Base-by-base conservation (phyloP, 495 filamentous ascomycete genomes). In the Penicillium soppii region DNA sequence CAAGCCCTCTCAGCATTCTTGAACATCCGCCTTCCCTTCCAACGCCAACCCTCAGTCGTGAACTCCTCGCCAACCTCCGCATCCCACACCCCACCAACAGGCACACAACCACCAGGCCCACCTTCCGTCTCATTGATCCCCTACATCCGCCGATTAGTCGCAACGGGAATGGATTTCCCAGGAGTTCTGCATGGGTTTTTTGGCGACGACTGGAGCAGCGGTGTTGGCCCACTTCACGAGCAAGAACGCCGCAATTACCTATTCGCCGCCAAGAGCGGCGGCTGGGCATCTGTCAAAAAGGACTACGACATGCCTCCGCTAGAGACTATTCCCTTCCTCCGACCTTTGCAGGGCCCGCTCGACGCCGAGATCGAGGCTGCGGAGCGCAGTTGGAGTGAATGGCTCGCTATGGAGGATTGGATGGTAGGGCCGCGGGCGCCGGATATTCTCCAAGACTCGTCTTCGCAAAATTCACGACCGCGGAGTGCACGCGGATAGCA, bases 381-480 rank as follows among this genome's bases (percentile, higher is more conserved):
- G 0, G 91, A 98, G 74, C 78, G 78, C 53, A 84, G 74, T 48
- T 96, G 89, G 88, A 89, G 84, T 59, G 82, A 87, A 59, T 95
- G 89, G 89, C 71, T 95, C 26, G 90, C 89, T 7, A 95, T 96
- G 89, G 89, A 95, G 67, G 90, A 95, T 63, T 96, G 91, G 90
- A 94, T 95, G 90, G 74, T 95, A 38, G 91, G 89, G 12, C 76
- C 81, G 3, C 71, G 81, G 52, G 79, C 80, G 23, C 73, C 71
- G 16, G 73, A 76, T 56, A 62, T 59, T n/a, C 58, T 76, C n/a
- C 70, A 65, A 26, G 73, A 75, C 48, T 73, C 73, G 4, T 71
- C 70, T 1, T 76, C 73, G 32, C 68, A 69, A 38, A 58, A 61
- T 19, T 71, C 72, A 23, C 67, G 61, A 41, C 62, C 69, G 12